Evolutionary conservation across 371 early-diverging fungal species (phyloP), one percentile per base, ranked within the genome.

Genomic region (Mucor piriformis): DNA sequence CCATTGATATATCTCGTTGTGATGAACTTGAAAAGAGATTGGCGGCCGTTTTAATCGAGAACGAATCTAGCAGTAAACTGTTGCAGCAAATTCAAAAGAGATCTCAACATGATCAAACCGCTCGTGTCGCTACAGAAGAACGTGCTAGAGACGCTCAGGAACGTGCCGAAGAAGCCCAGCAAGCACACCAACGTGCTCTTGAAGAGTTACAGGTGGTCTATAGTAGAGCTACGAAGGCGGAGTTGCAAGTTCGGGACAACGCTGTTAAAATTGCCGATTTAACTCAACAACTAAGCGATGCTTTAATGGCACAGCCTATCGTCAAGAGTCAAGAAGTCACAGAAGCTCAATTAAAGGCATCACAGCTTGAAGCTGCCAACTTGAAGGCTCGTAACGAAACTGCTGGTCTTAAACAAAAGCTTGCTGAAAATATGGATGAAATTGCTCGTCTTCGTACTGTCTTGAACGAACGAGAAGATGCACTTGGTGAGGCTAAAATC

Each of bases 341-440:
- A 0, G 83, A 84, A 32, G 80, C 81, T 6, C 85, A 80, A 61
- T 63, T 85, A 15, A 80, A 82, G 44, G 70, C 84, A 10, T 75
- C 85, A 8, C 83, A 77, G 32, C 54, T 88, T 59, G 86, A 88
- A 57, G 83, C 84, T 8, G 61, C 79, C 15, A 77, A 80, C 44
- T 73, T 88, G 56, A 82, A 82, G 44, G 76, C 85, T 15, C 74
- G 86, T 16, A 75, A 79, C 29, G 86, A 88, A 58, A 67, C 69
- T 3, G 81, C 85, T 3, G 53, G 73, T 0, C 59, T 88, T 8
- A 82, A 84, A 50, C 80, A 81, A 55, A 68, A 63, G 42, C 50
- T 86, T 24, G 78, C 85, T 0, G 83, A 86, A 49, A 75, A 76
- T 50, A 74, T 77, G 42, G 88, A 85, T 61, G 81, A 77, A 21